Evolutionary conservation across 2,329 filamentous ascomycete species (phyloP).

Genomic region (Pyrenophora seminiperda): DNA sequence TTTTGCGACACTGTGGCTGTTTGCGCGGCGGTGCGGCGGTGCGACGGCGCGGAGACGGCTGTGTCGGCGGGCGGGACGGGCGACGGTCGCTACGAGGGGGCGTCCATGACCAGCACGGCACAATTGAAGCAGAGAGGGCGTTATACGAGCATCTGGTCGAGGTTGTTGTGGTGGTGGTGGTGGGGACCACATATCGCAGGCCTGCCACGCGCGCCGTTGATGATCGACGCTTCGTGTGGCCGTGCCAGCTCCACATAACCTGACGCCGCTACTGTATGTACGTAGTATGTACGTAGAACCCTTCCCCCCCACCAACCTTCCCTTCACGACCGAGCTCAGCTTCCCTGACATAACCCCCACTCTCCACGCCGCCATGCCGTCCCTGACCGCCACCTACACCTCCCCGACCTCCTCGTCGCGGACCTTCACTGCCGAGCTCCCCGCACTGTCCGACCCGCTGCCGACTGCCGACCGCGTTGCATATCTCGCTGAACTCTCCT

Average conservation of each 20-base stretch:
- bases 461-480: slow-evolving; percentile 58
- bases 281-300: too few species aligned
- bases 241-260: slow-evolving; percentile 6
- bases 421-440: slow-evolving; percentile 31
- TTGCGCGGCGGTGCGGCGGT: slow-evolving; percentile 4
- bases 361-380: slow-evolving; percentile 25
- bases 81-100: slow-evolving; percentile 1
- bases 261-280: slow-evolving; percentile 9
- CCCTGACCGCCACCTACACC: slow-evolving; percentile 60
- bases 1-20: slow-evolving; percentile 13
- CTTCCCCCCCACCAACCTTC: slow-evolving; percentile 7
- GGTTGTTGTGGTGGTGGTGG: background rate
- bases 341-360: background rate
- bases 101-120: slow-evolving; percentile 34
- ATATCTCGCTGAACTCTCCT: slow-evolving; percentile 65
- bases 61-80: background rate
- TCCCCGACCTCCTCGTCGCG: slow-evolving; percentile 51
- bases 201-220: slow-evolving; percentile 1
- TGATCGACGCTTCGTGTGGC: slow-evolving; percentile 8
- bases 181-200: too few species aligned
- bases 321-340: background rate
- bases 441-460: slow-evolving; percentile 23
- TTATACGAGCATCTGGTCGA: slow-evolving; percentile 2
- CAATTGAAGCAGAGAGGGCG: slow-evolving; percentile 5
- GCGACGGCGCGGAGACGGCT: background rate